Evolutionary conservation across 2,329 filamentous ascomycete species (phyloP), one percentile per base, ranked within the genome.

Genomic region (Tolypocladium pustulatum): DNA sequence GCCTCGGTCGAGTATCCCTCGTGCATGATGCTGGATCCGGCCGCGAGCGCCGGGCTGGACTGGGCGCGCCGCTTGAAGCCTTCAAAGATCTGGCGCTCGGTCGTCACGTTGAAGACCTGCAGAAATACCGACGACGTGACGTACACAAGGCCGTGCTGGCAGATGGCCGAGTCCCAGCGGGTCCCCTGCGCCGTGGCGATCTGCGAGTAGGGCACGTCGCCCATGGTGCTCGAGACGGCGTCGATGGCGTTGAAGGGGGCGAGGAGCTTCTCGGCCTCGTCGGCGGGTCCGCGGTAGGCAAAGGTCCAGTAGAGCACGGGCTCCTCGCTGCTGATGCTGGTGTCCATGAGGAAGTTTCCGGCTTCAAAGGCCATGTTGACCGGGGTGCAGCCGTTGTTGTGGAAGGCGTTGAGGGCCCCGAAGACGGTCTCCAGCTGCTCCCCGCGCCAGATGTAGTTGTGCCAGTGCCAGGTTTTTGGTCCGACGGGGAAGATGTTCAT

Each of bases 401-500:
- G 63, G 4, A 66, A 60, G 17, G 34, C 27, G 49, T 67, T 68
- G 7, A 63, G n/a, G 27, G 55, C 59, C n/a, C 61, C 59, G 32
- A 67, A 67, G 15, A 66, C 49, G 3, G 54, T 36, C 37, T 67
- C 65, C 22, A 66, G 59, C 56, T 66, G 61, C 17, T 63, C 62
- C 7, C 57, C 56, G 0, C 22, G 32, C 58, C 59, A 68, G 43
- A 63, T 34, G 58, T 66, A 67, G 46, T 60, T 67, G 38, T 65
- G 64, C 40, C 62, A 64, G 43, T 66, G 59, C 63, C 65, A 66
- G 20, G 62, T 64, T 2, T 63, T 61, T 0, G 54, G n/a, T 25
- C 36, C 37, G 0, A 57, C 54, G 1, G 71, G 69, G 30, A 66
- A 70, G 2, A 75, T 65, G 58, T 72, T 73, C 55, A 74, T 63